phyloP scores from a whole-genome alignment of 305 asterid genomes.

The Petunia hybrid region DNA sequence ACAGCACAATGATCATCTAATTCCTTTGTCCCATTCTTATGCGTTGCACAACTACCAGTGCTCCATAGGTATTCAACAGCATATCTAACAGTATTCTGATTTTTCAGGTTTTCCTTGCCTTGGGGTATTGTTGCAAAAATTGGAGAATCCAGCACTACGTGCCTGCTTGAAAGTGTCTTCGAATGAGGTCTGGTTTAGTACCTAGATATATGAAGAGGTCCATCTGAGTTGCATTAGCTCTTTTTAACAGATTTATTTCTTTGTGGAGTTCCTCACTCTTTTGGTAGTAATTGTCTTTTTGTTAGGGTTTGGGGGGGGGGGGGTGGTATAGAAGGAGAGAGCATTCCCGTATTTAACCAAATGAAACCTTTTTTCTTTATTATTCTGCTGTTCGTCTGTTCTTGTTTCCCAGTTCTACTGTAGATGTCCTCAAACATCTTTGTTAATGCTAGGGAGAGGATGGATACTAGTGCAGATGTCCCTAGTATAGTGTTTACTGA shows the following conservation, averaged over 20 bases:
- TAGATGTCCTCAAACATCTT: constrained; percentile 20
- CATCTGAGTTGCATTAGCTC: constrained; percentile 26
- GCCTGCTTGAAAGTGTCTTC: constrained; percentile 87
- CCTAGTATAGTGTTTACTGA: neutral
- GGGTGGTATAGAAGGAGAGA: neutral
- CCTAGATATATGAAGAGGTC: constrained; percentile 29
- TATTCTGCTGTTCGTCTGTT: constrained; percentile 10
- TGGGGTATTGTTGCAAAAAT: constrained; percentile 89
- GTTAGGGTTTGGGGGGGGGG: neutral
- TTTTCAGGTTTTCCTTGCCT: constrained; percentile 94
- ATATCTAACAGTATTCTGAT: constrained; percentile 30
- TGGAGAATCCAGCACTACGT: constrained; percentile 98
- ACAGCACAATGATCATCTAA: neutral
- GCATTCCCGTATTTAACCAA: neutral
- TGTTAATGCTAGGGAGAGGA: neutral
- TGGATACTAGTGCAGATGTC: neutral
- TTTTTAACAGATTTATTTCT: neutral
- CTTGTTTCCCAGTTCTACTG: neutral
- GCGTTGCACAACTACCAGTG: constrained; percentile 17
- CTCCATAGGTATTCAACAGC: constrained; percentile 17
- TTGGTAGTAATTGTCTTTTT: constrained; percentile 26
- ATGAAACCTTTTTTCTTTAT: constrained; percentile 8
- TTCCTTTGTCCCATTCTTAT: constrained; percentile 15
- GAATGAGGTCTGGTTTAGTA: constrained; percentile 68
- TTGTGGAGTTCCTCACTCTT: constrained; percentile 27